Conservation (phyloP, 1,284 basidiomycete genomes). For the Cystobasidium sp. region DNA sequence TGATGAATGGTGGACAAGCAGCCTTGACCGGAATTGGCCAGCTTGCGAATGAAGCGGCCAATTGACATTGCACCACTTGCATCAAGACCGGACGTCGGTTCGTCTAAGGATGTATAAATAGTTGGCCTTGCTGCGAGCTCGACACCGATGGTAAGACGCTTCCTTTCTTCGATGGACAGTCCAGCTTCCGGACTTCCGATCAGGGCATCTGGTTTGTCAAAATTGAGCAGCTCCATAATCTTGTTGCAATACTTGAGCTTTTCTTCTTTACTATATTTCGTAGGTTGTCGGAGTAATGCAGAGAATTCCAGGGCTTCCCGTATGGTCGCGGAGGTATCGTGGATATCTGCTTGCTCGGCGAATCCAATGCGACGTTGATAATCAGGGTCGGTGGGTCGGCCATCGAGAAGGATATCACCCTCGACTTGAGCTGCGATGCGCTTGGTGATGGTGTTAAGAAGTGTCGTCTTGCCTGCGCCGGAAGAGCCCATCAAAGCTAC, state of each 20-base stretch:
- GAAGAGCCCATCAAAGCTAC: slow-evolving; percentile 44
- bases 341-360: slow-evolving; percentile 66
- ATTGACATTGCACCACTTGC: slow-evolving; percentile 83
- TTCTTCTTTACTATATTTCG: slow-evolving; percentile 67
- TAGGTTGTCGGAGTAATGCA: slow-evolving; percentile 77
- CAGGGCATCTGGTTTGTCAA: slow-evolving; percentile 70
- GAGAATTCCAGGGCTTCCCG: slow-evolving; percentile 82
- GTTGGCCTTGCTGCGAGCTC: slow-evolving; percentile 76
- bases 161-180: slow-evolving; percentile 70
- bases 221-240: slow-evolving; percentile 77
- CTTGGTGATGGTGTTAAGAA: slow-evolving; percentile 64
- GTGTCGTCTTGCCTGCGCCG: slow-evolving; percentile 57
- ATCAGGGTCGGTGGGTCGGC: slow-evolving; percentile 69
- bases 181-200: slow-evolving; percentile 71
- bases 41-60: slow-evolving; percentile 73
- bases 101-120: slow-evolving; percentile 59
- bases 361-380: slow-evolving; percentile 78
- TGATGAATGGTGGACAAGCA: slow-evolving; percentile 66
- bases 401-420: slow-evolving; percentile 79
- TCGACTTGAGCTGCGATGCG: slow-evolving; percentile 75
- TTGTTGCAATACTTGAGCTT: slow-evolving; percentile 81
- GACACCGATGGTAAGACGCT: slow-evolving; percentile 80
- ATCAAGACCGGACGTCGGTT: slow-evolving; percentile 38
- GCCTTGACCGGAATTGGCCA: slow-evolving; percentile 82
- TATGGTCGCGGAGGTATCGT: slow-evolving; percentile 65